Conservation (phyloP, 192 early-diverging fungal species). For the Powellomyces hirtus region DNA sequence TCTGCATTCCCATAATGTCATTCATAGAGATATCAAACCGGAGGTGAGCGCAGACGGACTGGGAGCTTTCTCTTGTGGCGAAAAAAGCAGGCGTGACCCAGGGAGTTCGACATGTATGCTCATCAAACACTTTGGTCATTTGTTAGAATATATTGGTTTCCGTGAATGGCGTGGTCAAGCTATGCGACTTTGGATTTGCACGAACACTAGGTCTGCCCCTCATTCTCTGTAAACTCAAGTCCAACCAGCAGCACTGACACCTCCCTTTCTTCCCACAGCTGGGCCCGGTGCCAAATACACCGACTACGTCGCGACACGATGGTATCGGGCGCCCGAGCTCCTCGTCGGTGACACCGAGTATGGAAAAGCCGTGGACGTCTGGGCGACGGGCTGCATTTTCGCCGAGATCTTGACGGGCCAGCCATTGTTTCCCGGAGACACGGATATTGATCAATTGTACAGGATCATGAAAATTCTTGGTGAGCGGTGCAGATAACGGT, state of each 20-base stretch:
- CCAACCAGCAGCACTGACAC: background rate
- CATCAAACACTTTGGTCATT: background rate
- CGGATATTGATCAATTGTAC: conserved; percentile 65
- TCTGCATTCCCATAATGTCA: conserved; percentile 64
- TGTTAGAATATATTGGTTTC: conserved; percentile 58
- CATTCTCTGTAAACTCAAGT: background rate
- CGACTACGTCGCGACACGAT: conserved; percentile 63
- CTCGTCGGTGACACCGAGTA: conserved; percentile 65
- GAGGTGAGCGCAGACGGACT: too few relatives aligned
- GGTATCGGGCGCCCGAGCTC: conserved; percentile 62
- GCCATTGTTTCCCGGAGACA: conserved; percentile 64
- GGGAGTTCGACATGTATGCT: too few relatives aligned
- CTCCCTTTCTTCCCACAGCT: conserved; percentile 41
- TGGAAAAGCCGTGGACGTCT: conserved; percentile 63
- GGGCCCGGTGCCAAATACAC: conserved; percentile 68
- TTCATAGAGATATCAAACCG: conserved; percentile 66
- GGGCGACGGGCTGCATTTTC: conserved; percentile 69
- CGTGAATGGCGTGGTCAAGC: conserved; percentile 55
- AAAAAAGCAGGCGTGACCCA: too few relatives aligned
- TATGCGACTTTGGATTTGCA: conserved; percentile 68
- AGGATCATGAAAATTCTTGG: conserved; percentile 63
- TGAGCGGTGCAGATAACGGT: too few relatives aligned
- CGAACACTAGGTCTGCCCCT: conserved; percentile 46
- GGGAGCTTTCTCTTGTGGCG: too few relatives aligned
- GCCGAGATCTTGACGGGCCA: conserved; percentile 64